Evolutionary conservation across 2,329 filamentous ascomycete genomes (phyloP).

Genomic region (Beauveria rudraprayagi): DNA sequence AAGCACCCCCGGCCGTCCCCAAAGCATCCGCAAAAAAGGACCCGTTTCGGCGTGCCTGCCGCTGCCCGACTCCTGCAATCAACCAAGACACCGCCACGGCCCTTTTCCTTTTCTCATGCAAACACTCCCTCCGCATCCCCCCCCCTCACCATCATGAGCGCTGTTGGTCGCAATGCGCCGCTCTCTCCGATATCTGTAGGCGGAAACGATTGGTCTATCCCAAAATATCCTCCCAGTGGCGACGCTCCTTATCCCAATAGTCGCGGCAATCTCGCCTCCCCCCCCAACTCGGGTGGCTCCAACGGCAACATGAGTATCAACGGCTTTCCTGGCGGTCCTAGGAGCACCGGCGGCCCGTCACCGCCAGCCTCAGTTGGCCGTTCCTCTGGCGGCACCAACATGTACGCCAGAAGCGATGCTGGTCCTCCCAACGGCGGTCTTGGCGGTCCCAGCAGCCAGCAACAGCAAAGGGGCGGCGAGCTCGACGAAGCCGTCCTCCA

Average conservation of each 20-base stretch:
- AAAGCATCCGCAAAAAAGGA: background rate
- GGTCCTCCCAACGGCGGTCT: conserved; percentile 40
- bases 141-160: conserved; percentile 47
- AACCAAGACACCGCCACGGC: conserved; percentile 15
- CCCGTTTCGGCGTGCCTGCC: background rate
- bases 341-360: conserved; percentile 59
- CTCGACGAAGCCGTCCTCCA: conserved; percentile 54
- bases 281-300: conserved; percentile 59
- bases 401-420: conserved; percentile 60
- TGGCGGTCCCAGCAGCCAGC: conserved; percentile 13
- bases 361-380: conserved; percentile 82
- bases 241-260: conserved; percentile 45
- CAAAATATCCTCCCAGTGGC: conserved; percentile 54
- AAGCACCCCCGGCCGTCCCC: background rate
- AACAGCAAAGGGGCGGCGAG: conserved; percentile 39
- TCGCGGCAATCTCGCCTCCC: conserved; percentile 57
- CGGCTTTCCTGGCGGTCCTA: conserved; percentile 48
- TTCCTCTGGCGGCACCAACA: conserved; percentile 70
- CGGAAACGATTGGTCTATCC: conserved; percentile 74
- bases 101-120: conserved; percentile 4
- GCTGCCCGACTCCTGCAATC: conserved; percentile 11
- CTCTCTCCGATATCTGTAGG: conserved; percentile 76
- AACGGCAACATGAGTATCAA: conserved; percentile 51
- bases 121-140: conserved; percentile 20
- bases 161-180: conserved; percentile 57